phyloP scores from a whole-genome alignment of 2,329 filamentous ascomycete species.

The Sclerotinia borealis region DNA sequence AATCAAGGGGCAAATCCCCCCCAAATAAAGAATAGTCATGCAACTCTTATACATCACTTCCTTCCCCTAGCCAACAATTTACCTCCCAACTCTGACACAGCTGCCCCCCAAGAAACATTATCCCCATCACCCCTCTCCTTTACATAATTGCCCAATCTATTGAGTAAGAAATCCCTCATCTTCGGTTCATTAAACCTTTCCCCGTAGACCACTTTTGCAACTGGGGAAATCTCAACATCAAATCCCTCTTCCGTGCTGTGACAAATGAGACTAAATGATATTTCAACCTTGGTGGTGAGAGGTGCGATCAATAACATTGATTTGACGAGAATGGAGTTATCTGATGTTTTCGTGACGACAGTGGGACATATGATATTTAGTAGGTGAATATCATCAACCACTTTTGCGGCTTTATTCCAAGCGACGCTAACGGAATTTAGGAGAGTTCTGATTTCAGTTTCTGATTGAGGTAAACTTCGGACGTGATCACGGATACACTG shows the following conservation, averaged over 20 bases:
- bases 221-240: constrained; percentile 47
- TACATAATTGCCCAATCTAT: constrained; percentile 40
- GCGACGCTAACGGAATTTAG: constrained; percentile 52
- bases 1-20: background rate
- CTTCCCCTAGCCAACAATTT: constrained; percentile 50
- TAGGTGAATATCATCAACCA: constrained; percentile 54
- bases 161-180: constrained; percentile 64
- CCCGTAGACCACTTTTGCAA: constrained; percentile 65
- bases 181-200: constrained; percentile 71
- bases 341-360: constrained; percentile 54
- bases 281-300: constrained; percentile 63
- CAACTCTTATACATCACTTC: constrained; percentile 35
- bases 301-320: constrained; percentile 56
- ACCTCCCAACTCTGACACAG: constrained; percentile 49
- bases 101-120: constrained; percentile 47
- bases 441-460: constrained; percentile 51
- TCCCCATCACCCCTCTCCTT: constrained; percentile 33
- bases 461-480: constrained; percentile 52
- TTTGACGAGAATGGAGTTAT: constrained; percentile 57
- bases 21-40: background rate
- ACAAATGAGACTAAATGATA: constrained; percentile 50
- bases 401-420: constrained; percentile 59
- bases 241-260: constrained; percentile 43
- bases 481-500: constrained; percentile 64
- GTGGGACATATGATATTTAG: constrained; percentile 62